phyloP scores from a whole-genome alignment of 2,329 filamentous ascomycete genomes.

The Ophiosphaerella herpotricha region DNA sequence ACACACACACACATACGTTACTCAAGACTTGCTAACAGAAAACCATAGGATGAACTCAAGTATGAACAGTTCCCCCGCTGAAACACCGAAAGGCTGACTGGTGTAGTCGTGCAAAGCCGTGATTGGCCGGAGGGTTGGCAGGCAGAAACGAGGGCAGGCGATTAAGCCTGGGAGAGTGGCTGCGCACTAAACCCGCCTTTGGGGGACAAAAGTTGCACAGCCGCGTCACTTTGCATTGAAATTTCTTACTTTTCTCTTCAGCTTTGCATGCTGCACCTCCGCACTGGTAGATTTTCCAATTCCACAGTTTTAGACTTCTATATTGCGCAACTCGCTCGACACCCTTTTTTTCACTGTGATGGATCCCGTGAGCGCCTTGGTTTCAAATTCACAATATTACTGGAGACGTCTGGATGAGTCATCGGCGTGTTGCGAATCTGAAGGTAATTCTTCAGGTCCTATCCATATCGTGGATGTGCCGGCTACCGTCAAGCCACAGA shows the following conservation, averaged over 20 bases:
- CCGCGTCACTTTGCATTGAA: not conserved
- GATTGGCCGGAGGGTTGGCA: not conserved
- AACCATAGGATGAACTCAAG: conserved; percentile 1
- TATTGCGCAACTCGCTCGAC: not conserved
- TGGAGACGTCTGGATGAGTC: conserved; percentile 1
- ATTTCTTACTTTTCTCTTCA: not conserved
- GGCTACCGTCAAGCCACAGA: not conserved
- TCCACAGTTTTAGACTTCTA: not conserved
- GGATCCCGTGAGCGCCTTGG: not conserved
- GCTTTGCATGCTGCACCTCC: not conserved
- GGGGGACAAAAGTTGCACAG: not conserved
- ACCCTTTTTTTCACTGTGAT: not conserved
- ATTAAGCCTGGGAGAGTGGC: not conserved
- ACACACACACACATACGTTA: not conserved
- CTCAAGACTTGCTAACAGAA: not conserved
- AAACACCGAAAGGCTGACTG: not conserved
- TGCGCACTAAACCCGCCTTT: not conserved
- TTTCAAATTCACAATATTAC: not conserved
- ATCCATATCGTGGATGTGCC: not conserved
- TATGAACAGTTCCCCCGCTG: not conserved
- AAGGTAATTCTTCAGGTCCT: not conserved
- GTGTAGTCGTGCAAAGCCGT: not conserved
- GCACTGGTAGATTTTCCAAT: not conserved
- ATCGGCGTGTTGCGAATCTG: not conserved
- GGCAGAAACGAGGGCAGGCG: not conserved